Conservation (phyloP, 441 rosid genomes). For the Codiaeum variegatum region DNA sequence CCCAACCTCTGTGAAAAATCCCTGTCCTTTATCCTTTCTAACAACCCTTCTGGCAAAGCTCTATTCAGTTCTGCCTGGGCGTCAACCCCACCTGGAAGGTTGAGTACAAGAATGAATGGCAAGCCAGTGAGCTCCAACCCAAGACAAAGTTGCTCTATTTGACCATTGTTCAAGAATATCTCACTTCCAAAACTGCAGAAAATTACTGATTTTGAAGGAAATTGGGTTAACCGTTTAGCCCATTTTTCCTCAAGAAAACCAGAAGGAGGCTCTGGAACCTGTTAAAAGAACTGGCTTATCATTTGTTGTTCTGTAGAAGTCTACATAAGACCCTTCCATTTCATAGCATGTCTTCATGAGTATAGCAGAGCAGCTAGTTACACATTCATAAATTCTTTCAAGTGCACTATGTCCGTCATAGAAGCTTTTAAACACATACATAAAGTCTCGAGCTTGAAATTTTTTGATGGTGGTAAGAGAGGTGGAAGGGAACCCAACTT, state of each 20-base stretch:
- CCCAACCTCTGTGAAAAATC: slow-evolving; percentile 33
- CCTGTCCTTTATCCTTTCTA: slow-evolving; percentile 28
- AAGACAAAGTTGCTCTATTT: slow-evolving; percentile 24
- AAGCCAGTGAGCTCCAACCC: slow-evolving; percentile 31
- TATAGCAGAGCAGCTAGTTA: slow-evolving; percentile 6
- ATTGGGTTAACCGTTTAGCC: slow-evolving; percentile 28
- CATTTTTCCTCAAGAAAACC: slow-evolving; percentile 30
- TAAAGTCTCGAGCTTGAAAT: slow-evolving; percentile 25
- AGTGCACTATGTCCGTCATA: slow-evolving; percentile 10
- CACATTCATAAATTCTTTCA: not conserved
- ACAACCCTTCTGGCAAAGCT: slow-evolving; percentile 26
- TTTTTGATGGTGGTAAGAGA: slow-evolving; percentile 9
- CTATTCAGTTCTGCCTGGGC: slow-evolving; percentile 2
- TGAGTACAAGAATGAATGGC: slow-evolving; percentile 33
- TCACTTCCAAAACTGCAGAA: slow-evolving; percentile 41
- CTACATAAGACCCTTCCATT: slow-evolving; percentile 31
- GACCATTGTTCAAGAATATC: slow-evolving; percentile 26
- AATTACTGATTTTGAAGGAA: slow-evolving; percentile 23
- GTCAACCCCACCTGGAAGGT: slow-evolving; percentile 20
- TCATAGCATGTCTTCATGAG: slow-evolving; percentile 25
- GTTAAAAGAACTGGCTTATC: slow-evolving; percentile 24
- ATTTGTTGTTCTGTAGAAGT: slow-evolving; percentile 15
- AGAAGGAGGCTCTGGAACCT: slow-evolving; percentile 26
- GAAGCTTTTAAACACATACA: slow-evolving; percentile 17
- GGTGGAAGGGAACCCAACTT: slow-evolving; percentile 23